Conservation (phyloP, 2,329 filamentous ascomycete species). For the Ophiostoma ips region DNA sequence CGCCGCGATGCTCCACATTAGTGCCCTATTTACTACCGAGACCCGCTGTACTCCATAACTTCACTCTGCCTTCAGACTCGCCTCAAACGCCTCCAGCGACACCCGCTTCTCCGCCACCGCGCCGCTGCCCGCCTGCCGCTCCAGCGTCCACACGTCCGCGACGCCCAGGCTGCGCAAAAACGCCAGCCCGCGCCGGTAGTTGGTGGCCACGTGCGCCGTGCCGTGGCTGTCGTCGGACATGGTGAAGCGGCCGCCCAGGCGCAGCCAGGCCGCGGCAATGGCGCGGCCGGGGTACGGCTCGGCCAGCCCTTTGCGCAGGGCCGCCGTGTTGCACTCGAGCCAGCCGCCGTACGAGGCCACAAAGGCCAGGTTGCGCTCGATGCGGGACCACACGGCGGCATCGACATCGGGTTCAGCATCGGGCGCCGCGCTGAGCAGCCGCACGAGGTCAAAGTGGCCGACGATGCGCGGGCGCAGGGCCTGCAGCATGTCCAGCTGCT, state of each 20-base stretch:
- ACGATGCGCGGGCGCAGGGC: conserved; percentile 62
- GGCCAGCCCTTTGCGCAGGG: conserved; percentile 72
- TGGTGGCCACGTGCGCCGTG: conserved; percentile 71
- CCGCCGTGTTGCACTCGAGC: conserved; percentile 81
- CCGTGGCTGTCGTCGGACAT: conserved; percentile 94
- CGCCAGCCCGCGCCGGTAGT: conserved; percentile 56
- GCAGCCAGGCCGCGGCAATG: conserved; percentile 66
- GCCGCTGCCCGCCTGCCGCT: conserved; percentile 21
- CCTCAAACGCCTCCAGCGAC: conserved; percentile 9
- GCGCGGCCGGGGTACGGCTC: conserved; percentile 77
- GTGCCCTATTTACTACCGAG: too few species aligned
- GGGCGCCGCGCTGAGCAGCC: conserved; percentile 61
- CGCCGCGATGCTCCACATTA: not conserved
- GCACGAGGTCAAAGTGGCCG: conserved; percentile 87
- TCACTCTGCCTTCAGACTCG: not conserved
- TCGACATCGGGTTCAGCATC: conserved; percentile 39
- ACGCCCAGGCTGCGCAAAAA: conserved; percentile 58
- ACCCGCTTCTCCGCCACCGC: conserved; percentile 27
- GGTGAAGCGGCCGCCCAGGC: conserved; percentile 66
- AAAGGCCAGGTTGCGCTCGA: conserved; percentile 59
- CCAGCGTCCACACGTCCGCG: conserved; percentile 43
- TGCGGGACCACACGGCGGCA: conserved; percentile 52
- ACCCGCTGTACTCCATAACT: not conserved
- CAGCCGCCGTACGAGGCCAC: conserved; percentile 63
- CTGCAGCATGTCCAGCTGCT: conserved; percentile 68